Percentiles rank a stretch among this genome's conserved stretches.
Conservation (phyloP, 345 rosid species). For the Salix udensis region DNA sequence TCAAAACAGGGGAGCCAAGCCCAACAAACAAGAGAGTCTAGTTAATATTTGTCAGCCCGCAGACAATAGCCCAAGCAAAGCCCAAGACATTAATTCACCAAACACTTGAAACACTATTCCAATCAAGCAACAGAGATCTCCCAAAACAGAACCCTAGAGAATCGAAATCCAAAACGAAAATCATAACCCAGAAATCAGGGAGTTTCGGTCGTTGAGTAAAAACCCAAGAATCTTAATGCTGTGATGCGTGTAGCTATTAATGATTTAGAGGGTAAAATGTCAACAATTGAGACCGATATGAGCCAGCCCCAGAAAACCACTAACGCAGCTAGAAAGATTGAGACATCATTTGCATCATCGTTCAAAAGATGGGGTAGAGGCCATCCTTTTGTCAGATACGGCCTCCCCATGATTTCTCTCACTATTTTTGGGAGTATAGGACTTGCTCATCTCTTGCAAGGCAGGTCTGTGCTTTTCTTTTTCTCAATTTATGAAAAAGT, state of each 20-base stretch:
- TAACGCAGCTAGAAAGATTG: neutral
- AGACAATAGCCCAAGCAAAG: neutral
- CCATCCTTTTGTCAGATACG: conserved; percentile 82
- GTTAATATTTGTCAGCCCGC: no score
- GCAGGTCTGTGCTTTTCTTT: conserved; percentile 55
- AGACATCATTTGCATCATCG: conserved; percentile 29
- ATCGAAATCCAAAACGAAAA: neutral
- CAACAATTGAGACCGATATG: neutral
- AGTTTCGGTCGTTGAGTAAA: neutral
- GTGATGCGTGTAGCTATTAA: neutral
- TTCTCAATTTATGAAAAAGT: neutral
- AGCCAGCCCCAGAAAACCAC: conserved; percentile 9
- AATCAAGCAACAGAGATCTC: neutral
- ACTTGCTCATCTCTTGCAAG: conserved; percentile 87
- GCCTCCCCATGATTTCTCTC: conserved; percentile 92
- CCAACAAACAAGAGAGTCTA: no score
- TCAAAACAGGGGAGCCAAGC: no score
- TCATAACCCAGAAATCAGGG: neutral
- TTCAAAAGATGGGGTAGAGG: conserved; percentile 84
- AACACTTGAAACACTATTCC: neutral
- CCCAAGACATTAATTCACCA: neutral
- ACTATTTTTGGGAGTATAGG: conserved; percentile 78
- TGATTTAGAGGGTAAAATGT: neutral
- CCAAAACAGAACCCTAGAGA: neutral
- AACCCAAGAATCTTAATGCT: neutral